Conservation (phyloP, 2,329 filamentous ascomycete species). For the Hansfordia pulvinata region DNA sequence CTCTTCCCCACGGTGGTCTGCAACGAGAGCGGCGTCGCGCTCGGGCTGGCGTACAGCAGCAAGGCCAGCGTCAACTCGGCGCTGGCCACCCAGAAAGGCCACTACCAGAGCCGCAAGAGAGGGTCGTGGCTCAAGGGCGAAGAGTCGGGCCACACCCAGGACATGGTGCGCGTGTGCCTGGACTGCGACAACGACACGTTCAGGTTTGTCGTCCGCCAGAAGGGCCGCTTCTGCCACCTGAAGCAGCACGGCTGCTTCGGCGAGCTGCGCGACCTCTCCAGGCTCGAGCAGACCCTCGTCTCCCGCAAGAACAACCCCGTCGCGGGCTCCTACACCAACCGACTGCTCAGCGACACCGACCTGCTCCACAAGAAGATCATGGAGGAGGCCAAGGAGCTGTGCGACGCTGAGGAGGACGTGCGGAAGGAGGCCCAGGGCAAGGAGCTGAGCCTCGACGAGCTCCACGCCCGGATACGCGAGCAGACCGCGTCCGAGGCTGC, state of each 20-base stretch:
- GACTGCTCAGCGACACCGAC: constrained; percentile 84
- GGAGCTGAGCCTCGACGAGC: constrained; percentile 82
- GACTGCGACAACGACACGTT: constrained; percentile 93
- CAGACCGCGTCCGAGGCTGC: constrained; percentile 91
- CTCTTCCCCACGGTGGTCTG: constrained; percentile 84
- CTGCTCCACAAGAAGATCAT: constrained; percentile 91
- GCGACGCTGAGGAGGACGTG: constrained; percentile 72
- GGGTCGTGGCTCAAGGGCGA: constrained; percentile 96
- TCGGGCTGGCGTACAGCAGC: constrained; percentile 91
- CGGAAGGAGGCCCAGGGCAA: too few relatives aligned
- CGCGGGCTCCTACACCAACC: constrained; percentile 81
- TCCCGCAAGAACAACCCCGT: constrained; percentile 74
- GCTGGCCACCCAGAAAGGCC: constrained; percentile 61
- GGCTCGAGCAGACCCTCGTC: constrained; percentile 74
- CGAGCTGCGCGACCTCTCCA: constrained; percentile 64
- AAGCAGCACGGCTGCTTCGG: constrained; percentile 90
- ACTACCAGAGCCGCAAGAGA: constrained; percentile 92
- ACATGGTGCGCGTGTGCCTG: constrained; percentile 69
- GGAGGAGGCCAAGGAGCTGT: constrained; percentile 94
- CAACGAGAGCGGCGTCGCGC: constrained; percentile 69
- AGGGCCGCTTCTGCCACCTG: constrained; percentile 87
- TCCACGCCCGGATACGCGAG: too few relatives aligned
- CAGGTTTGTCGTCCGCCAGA: constrained; percentile 80
- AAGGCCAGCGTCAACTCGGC: constrained; percentile 82
- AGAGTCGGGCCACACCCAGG: constrained; percentile 85